Base-by-base conservation (phyloP, 345 rosid species). In the Pseudoturritis turrita region DNA sequence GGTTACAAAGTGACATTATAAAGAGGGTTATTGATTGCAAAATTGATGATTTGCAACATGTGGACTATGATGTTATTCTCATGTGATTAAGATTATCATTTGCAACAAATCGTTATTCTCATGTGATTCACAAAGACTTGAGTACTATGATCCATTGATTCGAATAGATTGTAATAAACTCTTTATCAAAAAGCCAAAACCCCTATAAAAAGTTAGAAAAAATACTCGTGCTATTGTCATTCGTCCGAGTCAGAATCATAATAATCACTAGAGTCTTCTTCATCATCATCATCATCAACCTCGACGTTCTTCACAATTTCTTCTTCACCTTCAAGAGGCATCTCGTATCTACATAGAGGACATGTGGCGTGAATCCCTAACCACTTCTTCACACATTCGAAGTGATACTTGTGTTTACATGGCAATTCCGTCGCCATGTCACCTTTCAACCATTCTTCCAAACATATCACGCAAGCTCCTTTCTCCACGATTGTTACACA, bases 361-460 rank as follows among this genome's bases (percentile, higher is more conserved):
- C 74, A 75, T 4, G 74, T 41, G 15, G 58, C 33, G 9, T 26
- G 25, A 43, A 62, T 69, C 25, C 0, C 12, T 23, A 62, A 52
- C 70, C 74, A 75, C 6, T 68, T 52, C 55, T 69, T 51, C 10
- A 68, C 46, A 22, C 70, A 68, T 29, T 44, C n/a, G 1, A 62
- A 43, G 45, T 68, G 74, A 61, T 51, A 75, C 33, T 56, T 60
- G 23, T 75, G 70, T 15, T 60, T 44, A 61, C 70, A 75, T n/a
- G 79, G 74, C 50, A 75, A 23, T 51, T 68, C 65, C 5, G 50
- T 10, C 11, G 19, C 66, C 50, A 29, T 19, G 2, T 51, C 69
- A 47, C 33, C 49, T 11, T 19, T 29, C 12, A 11, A 14, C 67
- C 45, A 50, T 35, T 60, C 70, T 29, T 68, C 78, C 14, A 72